Evolutionary conservation across 768 basidiomycete genomes (phyloP).

Genomic region (Agaricus sinodeliciosus): DNA sequence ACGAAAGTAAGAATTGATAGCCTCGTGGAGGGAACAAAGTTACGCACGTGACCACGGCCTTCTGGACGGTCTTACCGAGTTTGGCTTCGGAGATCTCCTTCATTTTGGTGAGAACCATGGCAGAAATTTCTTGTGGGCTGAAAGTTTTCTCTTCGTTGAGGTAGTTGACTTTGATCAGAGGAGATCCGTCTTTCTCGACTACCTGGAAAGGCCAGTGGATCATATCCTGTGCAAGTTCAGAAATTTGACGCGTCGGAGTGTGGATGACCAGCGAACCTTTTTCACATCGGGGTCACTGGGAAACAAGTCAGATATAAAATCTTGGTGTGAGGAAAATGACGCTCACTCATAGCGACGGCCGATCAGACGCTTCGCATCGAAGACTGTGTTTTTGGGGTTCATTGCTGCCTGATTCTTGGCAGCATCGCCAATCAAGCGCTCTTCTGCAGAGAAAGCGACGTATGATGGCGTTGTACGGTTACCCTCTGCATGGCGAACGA

Average conservation of each 20-base stretch:
- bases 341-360: constrained; percentile 92
- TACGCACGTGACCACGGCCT: constrained; percentile 95
- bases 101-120: constrained; percentile 99
- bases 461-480: constrained; percentile 99
- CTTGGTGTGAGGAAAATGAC: background rate
- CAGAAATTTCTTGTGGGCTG: constrained; percentile 98
- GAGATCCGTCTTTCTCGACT: constrained; percentile 94
- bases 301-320: constrained; percentile 5
- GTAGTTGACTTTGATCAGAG: constrained; percentile 94
- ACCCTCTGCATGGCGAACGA: constrained; percentile 56
- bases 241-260: constrained; percentile 9
- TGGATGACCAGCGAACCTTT: constrained; percentile 45
- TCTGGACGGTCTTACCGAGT: constrained; percentile 96
- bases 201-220: constrained; percentile 97
- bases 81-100: constrained; percentile 99
- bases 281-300: constrained; percentile 86
- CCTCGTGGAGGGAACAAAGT: constrained; percentile 3
- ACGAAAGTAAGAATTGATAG: constrained; percentile 9
- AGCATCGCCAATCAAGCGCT: constrained; percentile 98
- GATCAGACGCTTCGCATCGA: constrained; percentile 98
- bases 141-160: constrained; percentile 93
- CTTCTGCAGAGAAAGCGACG: constrained; percentile 94
- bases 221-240: constrained; percentile 61
- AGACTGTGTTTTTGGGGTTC: constrained; percentile 99
- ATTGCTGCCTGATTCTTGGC: constrained; percentile 99